phyloP scores from a whole-genome alignment of 306 rosid species.

The Gillenia trifoliata region DNA sequence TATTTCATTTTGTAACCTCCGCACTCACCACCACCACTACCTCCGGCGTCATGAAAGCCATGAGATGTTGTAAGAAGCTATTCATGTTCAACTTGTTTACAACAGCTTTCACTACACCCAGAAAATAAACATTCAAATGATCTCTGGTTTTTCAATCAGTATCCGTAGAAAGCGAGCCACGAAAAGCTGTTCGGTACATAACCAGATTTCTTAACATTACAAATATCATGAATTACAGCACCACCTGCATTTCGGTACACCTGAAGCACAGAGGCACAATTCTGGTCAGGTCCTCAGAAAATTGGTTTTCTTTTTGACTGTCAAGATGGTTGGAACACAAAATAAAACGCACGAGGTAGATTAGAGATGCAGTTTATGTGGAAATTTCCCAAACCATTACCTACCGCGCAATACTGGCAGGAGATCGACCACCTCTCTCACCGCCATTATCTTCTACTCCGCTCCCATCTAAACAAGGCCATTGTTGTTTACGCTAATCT shows the following conservation, averaged over 20 bases:
- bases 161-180: conserved; percentile 35
- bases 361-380: conserved; percentile 18
- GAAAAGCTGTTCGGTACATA: conserved; percentile 33
- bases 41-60: no score
- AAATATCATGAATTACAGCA: conserved; percentile 31
- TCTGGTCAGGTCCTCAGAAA: conserved; percentile 38
- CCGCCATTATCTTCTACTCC: conserved; percentile 75
- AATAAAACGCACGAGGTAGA: neutral
- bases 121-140: neutral
- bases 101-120: neutral
- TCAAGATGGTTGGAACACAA: conserved; percentile 29
- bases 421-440: conserved; percentile 70
- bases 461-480: conserved; percentile 68
- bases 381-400: conserved; percentile 32
- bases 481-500: conserved; percentile 87
- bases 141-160: conserved; percentile 1
- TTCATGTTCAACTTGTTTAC: no score
- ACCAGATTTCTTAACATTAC: conserved; percentile 40
- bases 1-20: no score
- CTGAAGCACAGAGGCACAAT: conserved; percentile 39
- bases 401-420: conserved; percentile 60
- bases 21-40: no score
- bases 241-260: no score
- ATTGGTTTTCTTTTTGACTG: conserved; percentile 20
- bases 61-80: no score